Percentiles rank a stretch among this genome's conserved stretches.
phyloP scores from a whole-genome alignment of 1,139 yeast species.

The Taiozyma sp. region DNA sequence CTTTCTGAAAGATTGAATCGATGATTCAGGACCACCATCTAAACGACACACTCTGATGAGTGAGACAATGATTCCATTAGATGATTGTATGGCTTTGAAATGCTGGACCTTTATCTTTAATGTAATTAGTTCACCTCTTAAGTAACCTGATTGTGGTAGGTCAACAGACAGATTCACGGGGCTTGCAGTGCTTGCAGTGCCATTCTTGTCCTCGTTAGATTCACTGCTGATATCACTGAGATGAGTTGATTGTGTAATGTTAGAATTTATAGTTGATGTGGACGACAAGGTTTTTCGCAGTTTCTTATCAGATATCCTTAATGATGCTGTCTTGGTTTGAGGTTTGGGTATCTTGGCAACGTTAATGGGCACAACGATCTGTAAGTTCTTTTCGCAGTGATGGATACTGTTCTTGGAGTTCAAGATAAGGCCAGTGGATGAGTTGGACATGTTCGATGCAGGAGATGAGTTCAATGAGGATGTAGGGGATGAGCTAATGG shows the following conservation, averaged over 20 bases:
- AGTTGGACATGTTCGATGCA: conserved; percentile 14
- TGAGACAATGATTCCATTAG: conserved; percentile 77
- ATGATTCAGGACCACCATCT: conserved; percentile 59
- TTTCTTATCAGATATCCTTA: conserved; percentile 37
- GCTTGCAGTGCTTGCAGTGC: not conserved
- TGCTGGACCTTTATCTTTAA: conserved; percentile 64
- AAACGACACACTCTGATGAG: conserved; percentile 78
- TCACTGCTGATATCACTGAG: conserved; percentile 18
- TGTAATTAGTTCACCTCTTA: conserved; percentile 77
- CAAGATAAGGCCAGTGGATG: conserved; percentile 1
- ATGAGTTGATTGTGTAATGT: conserved; percentile 21
- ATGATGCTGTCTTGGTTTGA: conserved; percentile 58
- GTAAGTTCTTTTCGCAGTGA: conserved; percentile 49
- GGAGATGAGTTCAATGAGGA: conserved; percentile 16
- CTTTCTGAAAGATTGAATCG: conserved; percentile 75
- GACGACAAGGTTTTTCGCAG: conserved; percentile 44
- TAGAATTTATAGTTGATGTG: conserved; percentile 46
- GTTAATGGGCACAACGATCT: conserved; percentile 70
- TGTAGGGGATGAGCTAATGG: conserved; percentile 16
- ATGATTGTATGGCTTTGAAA: conserved; percentile 62
- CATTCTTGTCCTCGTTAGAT: conserved; percentile 1
- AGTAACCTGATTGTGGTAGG: conserved; percentile 64
- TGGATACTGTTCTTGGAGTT: conserved; percentile 18
- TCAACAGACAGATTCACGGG: conserved; percentile 51
- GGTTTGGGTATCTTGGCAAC: conserved; percentile 63